Evolutionary conservation across 1,284 basidiomycete species (phyloP), one percentile per base, ranked within the genome.

Genomic region (Microbotryum violaceum): DNA sequence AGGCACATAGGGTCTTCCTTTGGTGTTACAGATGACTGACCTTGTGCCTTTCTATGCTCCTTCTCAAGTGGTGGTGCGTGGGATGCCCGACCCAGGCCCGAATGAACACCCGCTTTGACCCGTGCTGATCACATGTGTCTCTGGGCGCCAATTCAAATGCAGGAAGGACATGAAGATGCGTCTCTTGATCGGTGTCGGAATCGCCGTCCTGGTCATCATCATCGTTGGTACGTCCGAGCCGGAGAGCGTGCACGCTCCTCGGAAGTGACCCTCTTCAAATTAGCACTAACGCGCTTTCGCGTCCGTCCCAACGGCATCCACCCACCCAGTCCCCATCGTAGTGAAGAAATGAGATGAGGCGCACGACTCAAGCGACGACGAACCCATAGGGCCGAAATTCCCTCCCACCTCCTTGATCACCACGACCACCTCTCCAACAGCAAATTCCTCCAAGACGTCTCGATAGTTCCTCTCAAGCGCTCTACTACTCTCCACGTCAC

Each of bases 151-250:
- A 48, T 52, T 55, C n/a, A 50, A 10, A 8, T 31, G 0, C 58
- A 91, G 89, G 91, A 93, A 94, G 77, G 91, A 96, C 77, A 94
- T 93, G 89, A 92, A 92, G 84, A 91, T 90, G 89, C 85, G 89
- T 76, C 83, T 90, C 75, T 88, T 90, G 75, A 93, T 96, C 72
- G 89, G 85, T 57, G 81, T 89, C 57, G 89, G 88, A 62, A 85
- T 96, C 71, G 83, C 83, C 58, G 83, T 97, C 62, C 87, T 97
- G 75, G 84, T 96, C 71, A 80, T 93, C 74, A 90, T 97, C 78
- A 94, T 97, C 72, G 86, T 96, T 70, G 89, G 70, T 71, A 33
- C 52, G 70, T 66, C 18, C 6, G 33, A 42, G 42, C 9, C 29
- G 8, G 31, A 31, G 31, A 31, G 31, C 31, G 31, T 46, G 20